These are phyloP conservation scores for Teunomyces kruisii DNA, from an alignment of 805 yeast species.

Conservation along the genomic window DNA sequence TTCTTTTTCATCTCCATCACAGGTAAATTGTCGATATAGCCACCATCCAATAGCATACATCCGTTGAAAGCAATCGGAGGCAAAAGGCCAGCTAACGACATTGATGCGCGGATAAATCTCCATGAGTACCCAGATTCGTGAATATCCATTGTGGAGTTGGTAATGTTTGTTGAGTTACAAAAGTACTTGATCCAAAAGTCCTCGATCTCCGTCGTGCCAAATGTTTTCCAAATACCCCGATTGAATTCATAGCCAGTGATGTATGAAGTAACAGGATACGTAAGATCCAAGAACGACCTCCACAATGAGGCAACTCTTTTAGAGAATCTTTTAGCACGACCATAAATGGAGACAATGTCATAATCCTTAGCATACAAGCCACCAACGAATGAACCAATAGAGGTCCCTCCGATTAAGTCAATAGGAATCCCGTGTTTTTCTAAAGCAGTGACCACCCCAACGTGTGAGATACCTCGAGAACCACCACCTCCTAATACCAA, in stretches of 20 bases:
- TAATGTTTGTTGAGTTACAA: constrained; percentile 91
- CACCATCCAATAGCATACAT: constrained; percentile 92
- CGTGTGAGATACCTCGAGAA: constrained; percentile 89
- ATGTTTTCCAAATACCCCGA: constrained; percentile 95
- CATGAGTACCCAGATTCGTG: constrained; percentile 92
- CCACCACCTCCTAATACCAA: constrained; percentile 97
- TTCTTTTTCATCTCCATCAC: constrained; percentile 87
- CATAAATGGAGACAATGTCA: constrained; percentile 87
- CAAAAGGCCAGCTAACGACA: constrained; percentile 91
- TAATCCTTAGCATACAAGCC: constrained; percentile 93
- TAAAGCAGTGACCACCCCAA: constrained; percentile 86
- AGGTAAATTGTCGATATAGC: constrained; percentile 90
- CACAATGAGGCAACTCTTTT: constrained; percentile 80
- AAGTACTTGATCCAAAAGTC: constrained; percentile 92
- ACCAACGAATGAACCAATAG: constrained; percentile 94
- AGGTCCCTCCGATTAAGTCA: constrained; percentile 93
- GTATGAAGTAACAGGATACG: constrained; percentile 92
- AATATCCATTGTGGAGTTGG: constrained; percentile 92
- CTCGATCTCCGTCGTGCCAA: constrained; percentile 89
- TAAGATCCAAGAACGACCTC: constrained; percentile 81
- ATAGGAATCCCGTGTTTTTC: constrained; percentile 93
- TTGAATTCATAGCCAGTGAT: constrained; percentile 97
- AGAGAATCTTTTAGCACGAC: constrained; percentile 83
- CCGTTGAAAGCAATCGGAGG: constrained; percentile 91
- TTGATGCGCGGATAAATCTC: constrained; percentile 93